Conservation (phyloP, 495 filamentous ascomycete species). For the Lepidopterella palustris region DNA sequence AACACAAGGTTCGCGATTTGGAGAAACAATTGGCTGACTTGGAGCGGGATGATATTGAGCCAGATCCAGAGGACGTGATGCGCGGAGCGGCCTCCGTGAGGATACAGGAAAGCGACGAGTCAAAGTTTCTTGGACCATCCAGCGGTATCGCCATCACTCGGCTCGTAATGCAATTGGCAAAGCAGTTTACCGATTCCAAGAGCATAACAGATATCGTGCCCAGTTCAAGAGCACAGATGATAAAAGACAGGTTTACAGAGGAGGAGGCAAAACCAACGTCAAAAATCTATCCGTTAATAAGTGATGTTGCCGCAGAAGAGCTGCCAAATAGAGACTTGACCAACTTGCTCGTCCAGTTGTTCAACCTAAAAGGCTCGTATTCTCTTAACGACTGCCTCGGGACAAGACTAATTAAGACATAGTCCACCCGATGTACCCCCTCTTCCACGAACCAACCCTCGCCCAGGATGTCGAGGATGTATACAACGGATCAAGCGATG, state of each 20-base stretch:
- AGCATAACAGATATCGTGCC: constrained; percentile 85
- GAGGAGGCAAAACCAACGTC: constrained; percentile 57
- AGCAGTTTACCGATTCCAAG: constrained; percentile 74
- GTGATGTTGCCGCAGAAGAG: constrained; percentile 59
- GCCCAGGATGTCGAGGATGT: constrained; percentile 70
- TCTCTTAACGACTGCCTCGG: background rate
- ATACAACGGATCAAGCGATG: constrained; percentile 64
- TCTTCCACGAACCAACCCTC: constrained; percentile 76
- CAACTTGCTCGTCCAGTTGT: constrained; percentile 69
- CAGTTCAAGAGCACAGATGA: constrained; percentile 53
- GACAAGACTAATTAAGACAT: background rate
- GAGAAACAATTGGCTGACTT: constrained; percentile 63
- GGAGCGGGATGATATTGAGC: constrained; percentile 58
- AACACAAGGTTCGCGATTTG: constrained; percentile 69
- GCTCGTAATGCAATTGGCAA: constrained; percentile 90
- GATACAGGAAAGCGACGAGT: constrained; percentile 72
- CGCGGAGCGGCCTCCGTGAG: constrained; percentile 75
- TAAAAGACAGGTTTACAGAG: constrained; percentile 49
- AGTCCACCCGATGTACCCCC: constrained; percentile 83
- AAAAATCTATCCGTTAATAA: constrained; percentile 72
- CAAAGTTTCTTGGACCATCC: constrained; percentile 81
- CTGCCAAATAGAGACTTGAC: constrained; percentile 62
- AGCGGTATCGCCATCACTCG: constrained; percentile 92
- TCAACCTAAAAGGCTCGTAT: constrained; percentile 66
- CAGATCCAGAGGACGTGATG: constrained; percentile 68